phyloP scores from a whole-genome alignment of 129 eudicot genomes.

The Flaveria robusta region DNA sequence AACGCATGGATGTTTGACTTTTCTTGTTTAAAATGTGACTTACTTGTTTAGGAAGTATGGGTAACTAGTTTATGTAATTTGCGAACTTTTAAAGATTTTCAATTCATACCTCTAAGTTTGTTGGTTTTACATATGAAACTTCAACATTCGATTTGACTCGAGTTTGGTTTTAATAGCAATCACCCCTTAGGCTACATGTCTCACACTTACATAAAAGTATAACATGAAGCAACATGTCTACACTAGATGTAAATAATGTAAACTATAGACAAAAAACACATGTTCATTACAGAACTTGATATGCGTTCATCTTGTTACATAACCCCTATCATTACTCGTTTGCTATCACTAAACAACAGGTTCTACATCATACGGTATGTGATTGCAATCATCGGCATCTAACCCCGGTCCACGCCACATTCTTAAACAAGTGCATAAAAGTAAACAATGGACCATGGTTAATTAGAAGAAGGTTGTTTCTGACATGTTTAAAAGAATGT shows the following conservation, averaged over 20 bases:
- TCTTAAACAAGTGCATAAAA: too few species aligned
- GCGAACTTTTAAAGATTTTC: not conserved
- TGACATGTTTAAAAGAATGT: not conserved
- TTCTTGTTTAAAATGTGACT: constrained; percentile 18
- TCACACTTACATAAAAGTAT: too few species aligned
- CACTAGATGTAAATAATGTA: too few species aligned
- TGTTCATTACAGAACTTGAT: not conserved
- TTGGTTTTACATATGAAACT: not conserved
- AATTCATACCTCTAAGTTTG: not conserved
- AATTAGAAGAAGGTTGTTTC: not conserved
- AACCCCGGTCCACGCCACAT: not conserved
- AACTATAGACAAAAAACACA: not conserved
- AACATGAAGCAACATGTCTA: too few species aligned
- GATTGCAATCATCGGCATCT: not conserved
- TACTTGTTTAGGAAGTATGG: constrained; percentile 26
- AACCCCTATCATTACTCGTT: not conserved
- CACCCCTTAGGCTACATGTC: not conserved
- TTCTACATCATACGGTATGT: not conserved
- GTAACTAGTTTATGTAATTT: not conserved
- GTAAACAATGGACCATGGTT: not conserved
- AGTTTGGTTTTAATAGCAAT: too few species aligned
- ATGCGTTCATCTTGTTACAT: not conserved
- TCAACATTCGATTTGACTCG: too few species aligned
- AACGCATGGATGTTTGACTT: constrained; percentile 24
- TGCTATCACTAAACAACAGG: not conserved